Conservation (phyloP, 805 yeast species). For the Hanseniaspora lachancei region DNA sequence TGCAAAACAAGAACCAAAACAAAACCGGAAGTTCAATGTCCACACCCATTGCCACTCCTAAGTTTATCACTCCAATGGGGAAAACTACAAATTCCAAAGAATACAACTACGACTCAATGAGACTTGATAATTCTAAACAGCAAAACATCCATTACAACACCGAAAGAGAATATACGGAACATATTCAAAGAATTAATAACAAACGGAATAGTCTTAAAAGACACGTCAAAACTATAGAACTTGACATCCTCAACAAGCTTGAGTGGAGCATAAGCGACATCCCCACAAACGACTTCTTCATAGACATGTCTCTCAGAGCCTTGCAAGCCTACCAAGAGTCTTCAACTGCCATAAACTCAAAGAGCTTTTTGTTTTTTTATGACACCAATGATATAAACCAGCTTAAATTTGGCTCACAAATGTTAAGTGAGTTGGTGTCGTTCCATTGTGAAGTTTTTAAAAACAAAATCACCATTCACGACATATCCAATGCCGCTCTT, state of each 20-base stretch:
- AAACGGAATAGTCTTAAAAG: conserved; percentile 23
- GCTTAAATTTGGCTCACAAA: conserved; percentile 43
- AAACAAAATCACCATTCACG: conserved; percentile 34
- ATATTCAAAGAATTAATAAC: neutral
- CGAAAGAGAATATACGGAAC: conserved; percentile 4
- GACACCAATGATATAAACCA: conserved; percentile 29
- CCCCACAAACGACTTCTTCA: conserved; percentile 51
- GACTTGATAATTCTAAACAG: neutral
- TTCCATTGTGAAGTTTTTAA: conserved; percentile 40
- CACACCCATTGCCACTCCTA: conserved; percentile 7
- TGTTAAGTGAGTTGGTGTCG: conserved; percentile 53
- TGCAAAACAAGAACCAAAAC: conserved; percentile 22
- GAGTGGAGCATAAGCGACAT: conserved; percentile 47
- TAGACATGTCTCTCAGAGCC: conserved; percentile 39
- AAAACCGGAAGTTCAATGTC: conserved; percentile 11
- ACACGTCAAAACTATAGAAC: conserved; percentile 48
- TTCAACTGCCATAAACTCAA: conserved; percentile 14
- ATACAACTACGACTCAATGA: conserved; percentile 8
- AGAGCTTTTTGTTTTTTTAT: conserved; percentile 14
- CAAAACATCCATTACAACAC: neutral
- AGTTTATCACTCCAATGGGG: neutral
- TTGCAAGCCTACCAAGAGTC: conserved; percentile 13
- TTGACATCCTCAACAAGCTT: conserved; percentile 47
- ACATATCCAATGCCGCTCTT: conserved; percentile 41
- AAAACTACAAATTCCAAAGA: conserved; percentile 35